phyloP scores from a whole-genome alignment of 108 stramenopile genomes.

The Conticribra weissflogii region DNA sequence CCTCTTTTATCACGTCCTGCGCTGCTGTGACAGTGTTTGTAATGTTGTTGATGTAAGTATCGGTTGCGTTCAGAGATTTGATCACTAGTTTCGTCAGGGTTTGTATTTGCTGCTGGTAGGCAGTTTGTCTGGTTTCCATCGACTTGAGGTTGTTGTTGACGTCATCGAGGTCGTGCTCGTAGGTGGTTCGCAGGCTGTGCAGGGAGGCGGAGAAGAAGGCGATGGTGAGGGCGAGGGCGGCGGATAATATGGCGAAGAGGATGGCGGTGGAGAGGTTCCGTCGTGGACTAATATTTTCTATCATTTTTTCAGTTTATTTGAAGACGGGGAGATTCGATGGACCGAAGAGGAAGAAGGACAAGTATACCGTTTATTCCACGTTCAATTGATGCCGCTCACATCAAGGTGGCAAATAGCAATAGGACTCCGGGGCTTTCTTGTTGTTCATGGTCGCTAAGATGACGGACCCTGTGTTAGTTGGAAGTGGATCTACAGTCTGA shows the following conservation, averaged over 20 bases:
- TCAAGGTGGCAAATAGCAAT: no score
- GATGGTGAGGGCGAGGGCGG: conserved; percentile 30
- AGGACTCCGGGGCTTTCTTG: no score
- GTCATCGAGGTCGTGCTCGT: conserved; percentile 18
- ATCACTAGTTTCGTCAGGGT: conserved; percentile 32
- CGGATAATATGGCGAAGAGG: conserved; percentile 29
- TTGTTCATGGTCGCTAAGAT: no score
- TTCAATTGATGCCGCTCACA: no score
- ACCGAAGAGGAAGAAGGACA: no score
- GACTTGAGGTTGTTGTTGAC: conserved; percentile 8
- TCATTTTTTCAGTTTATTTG: no score
- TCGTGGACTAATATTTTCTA: background rate
- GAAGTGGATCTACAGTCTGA: no score
- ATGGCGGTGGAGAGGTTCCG: conserved; percentile 18
- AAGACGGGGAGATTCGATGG: no score
- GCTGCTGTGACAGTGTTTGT: conserved; percentile 33
- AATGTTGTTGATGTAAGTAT: conserved; percentile 44
- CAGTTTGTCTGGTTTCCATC: conserved; percentile 29
- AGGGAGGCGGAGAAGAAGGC: conserved; percentile 36
- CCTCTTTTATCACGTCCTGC: conserved; percentile 26
- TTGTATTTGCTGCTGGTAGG: conserved; percentile 21
- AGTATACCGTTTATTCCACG: no score
- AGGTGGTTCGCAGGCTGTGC: conserved; percentile 20
- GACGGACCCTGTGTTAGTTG: no score
- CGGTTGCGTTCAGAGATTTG: conserved; percentile 31